These are phyloP conservation scores for Knoxia roxburghii DNA, from an alignment of 257 asterid species.

Conservation along the genomic window DNA sequence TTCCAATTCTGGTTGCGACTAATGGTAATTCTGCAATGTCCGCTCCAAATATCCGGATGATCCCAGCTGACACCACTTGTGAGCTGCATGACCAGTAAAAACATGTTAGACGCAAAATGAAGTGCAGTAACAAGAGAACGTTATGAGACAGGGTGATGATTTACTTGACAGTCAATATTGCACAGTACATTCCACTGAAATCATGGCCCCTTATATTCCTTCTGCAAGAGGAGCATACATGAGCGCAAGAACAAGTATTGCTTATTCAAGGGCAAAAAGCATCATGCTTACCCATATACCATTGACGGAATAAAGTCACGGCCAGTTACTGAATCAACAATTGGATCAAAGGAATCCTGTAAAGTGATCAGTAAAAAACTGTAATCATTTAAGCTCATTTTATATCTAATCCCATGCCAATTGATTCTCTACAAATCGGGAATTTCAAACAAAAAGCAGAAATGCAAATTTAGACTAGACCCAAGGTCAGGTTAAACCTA, in stretches of 20 bases:
- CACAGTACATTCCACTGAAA: conserved; percentile 94
- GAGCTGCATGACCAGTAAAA: conserved; percentile 58
- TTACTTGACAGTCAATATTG: conserved; percentile 83
- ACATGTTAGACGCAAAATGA: conserved; percentile 14
- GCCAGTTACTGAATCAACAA: conserved; percentile 90
- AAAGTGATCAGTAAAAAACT: conserved; percentile 27
- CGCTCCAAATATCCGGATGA: conserved; percentile 86
- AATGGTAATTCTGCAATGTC: conserved; percentile 92
- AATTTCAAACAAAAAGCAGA: too few relatives aligned
- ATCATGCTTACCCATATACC: conserved; percentile 78
- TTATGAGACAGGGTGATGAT: not conserved
- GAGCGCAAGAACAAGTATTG: conserved; percentile 2
- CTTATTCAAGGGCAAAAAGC: conserved; percentile 7
- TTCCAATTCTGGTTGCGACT: conserved; percentile 75
- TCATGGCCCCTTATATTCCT: conserved; percentile 96
- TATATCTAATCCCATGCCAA: too few relatives aligned
- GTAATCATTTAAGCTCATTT: conserved; percentile 8
- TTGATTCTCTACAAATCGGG: too few relatives aligned
- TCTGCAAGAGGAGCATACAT: conserved; percentile 34
- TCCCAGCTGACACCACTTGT: conserved; percentile 85
- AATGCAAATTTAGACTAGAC: too few relatives aligned
- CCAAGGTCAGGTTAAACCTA: too few relatives aligned
- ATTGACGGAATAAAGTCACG: conserved; percentile 94
- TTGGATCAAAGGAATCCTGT: conserved; percentile 93
- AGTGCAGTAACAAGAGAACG: not conserved